phyloP scores from a whole-genome alignment of 768 basidiomycete species.

The Leccinum barrowsii region DNA sequence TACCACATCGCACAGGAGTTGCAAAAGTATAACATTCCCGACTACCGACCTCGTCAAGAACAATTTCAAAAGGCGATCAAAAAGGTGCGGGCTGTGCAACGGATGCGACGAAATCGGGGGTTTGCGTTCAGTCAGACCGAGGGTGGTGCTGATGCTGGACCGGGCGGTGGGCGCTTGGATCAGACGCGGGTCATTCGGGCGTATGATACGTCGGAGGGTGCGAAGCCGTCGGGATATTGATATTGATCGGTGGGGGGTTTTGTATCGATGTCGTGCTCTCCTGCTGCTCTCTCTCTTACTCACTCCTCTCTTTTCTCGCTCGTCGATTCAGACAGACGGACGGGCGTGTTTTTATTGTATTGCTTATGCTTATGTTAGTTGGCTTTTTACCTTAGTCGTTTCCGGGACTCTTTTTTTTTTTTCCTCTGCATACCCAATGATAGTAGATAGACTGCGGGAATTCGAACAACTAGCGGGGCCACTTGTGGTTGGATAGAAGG shows the following conservation, averaged over 20 bases:
- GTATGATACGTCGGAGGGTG: conserved; percentile 79
- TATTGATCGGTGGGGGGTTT: conserved; percentile 35
- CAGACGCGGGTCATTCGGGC: conserved; percentile 82
- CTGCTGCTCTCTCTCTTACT: background rate
- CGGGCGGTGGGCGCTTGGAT: conserved; percentile 51
- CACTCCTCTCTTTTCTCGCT: background rate
- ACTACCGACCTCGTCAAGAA: conserved; percentile 95
- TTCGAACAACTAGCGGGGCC: background rate
- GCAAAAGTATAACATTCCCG: conserved; percentile 98
- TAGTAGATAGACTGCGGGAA: background rate
- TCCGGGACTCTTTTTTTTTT: background rate
- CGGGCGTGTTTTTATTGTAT: background rate
- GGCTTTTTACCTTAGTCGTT: background rate
- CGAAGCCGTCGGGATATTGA: conserved; percentile 74
- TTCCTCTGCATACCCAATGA: background rate
- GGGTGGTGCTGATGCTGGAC: conserved; percentile 42
- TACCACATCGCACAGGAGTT: conserved; percentile 99
- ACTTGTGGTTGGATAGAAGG: background rate
- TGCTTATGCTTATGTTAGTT: conserved; percentile 3
- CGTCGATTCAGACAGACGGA: background rate
- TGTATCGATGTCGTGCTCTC: background rate
- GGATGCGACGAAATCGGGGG: conserved; percentile 93
- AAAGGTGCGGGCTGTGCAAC: conserved; percentile 97
- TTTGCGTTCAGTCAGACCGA: conserved; percentile 99
- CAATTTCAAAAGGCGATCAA: conserved; percentile 99